Evolutionary conservation across 441 rosid genomes (phyloP), one percentile per base, ranked within the genome.

Genomic region (Euphorbia celastroides): DNA sequence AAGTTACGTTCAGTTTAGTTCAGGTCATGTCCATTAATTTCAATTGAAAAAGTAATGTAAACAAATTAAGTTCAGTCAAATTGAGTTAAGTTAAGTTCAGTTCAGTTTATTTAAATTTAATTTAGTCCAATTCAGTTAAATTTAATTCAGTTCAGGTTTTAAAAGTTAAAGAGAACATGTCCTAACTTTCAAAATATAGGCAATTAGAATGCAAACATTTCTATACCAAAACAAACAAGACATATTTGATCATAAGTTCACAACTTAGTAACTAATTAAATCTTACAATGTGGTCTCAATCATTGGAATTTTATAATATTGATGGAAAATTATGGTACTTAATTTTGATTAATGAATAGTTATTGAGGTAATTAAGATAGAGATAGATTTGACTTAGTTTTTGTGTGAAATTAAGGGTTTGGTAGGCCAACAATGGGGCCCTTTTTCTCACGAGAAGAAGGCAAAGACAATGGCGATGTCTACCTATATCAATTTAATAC

Each of bases 131-230:
- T n/a, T n/a, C n/a, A n/a, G n/a, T n/a, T n/a, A n/a, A n/a, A n/a
- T n/a, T n/a, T n/a, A n/a, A n/a, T n/a, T n/a, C n/a, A n/a, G n/a
- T n/a, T n/a, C n/a, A n/a, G n/a, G n/a, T n/a, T n/a, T n/a, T n/a
- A n/a, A n/a, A n/a, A n/a, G n/a, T n/a, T n/a, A n/a, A n/a, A n/a
- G n/a, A n/a, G n/a, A n/a, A n/a, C n/a, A n/a, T n/a, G n/a, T n/a
- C n/a, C n/a, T n/a, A n/a, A n/a, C n/a, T n/a, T n/a, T n/a, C n/a
- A 69, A 32, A 51, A 19, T 62, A 70, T 28, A 52, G 72, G 70
- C 73, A 77, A 32, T 67, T 56, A 71, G 81, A 55, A 79, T 72
- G 72, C 68, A 62, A 61, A 65, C 34, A 67, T 48, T 17, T 61
- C 27, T 63, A 38, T 25, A 54, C 36, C 27, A 55, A 60, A 67